Evolutionary conservation across 805 yeast genomes (phyloP).

Genomic region (Nakazawaea ishiwadae): DNA sequence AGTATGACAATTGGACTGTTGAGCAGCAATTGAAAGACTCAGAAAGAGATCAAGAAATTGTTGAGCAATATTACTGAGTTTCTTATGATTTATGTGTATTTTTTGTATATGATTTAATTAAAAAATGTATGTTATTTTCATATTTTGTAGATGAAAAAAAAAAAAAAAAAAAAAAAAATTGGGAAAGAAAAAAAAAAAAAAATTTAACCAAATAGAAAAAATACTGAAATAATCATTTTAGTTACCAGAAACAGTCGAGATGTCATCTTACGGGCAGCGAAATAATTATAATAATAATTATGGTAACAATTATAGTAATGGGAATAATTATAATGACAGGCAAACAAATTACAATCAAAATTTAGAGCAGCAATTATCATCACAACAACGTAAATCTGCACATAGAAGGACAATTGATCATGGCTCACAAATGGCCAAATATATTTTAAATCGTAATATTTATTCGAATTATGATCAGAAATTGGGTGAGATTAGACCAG

Average conservation of each 20-base stretch:
- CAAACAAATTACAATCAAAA: neutral
- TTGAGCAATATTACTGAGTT: constrained; percentile 4
- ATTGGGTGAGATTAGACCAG: constrained; percentile 60
- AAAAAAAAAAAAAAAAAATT: too few relatives aligned
- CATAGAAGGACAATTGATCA: constrained; percentile 74
- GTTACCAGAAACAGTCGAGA: neutral
- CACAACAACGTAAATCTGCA: constrained; percentile 44
- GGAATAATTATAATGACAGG: constrained; percentile 1
- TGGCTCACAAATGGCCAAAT: constrained; percentile 68
- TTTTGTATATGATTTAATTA: neutral
- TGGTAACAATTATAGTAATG: neutral
- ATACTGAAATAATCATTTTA: neutral
- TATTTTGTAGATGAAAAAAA: too few relatives aligned
- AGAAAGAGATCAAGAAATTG: constrained; percentile 3
- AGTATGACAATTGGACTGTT: constrained; percentile 26
- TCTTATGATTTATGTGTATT: neutral
- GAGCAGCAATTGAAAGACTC: constrained; percentile 18
- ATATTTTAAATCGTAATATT: constrained; percentile 44
- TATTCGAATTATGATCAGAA: constrained; percentile 32
- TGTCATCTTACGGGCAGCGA: constrained; percentile 1
- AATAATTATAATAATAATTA: neutral
- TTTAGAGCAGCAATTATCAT: neutral
- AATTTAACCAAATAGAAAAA: neutral
- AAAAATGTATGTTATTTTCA: too few relatives aligned
- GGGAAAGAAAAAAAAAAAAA: neutral